Percentiles rank a stretch among this genome's conserved stretches.
phyloP scores from a whole-genome alignment of 805 yeast species.

The Candida ascalaphidarum region DNA sequence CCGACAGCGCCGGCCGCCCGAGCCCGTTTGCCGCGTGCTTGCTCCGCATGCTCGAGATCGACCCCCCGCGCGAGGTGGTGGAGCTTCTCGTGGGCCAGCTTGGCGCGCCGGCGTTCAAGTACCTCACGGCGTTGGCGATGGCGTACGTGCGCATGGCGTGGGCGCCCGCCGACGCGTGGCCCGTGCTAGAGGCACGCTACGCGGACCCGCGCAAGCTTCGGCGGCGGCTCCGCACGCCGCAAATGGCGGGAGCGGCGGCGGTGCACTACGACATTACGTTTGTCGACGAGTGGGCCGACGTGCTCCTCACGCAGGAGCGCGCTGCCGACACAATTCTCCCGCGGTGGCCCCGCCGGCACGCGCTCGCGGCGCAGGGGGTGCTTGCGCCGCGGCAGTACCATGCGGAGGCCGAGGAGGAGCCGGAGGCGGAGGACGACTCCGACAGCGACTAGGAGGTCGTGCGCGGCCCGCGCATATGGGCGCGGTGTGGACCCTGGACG shows the following conservation, averaged over 20 bases:
- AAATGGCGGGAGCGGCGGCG: slow-evolving; percentile 11
- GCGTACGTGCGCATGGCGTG: slow-evolving; percentile 50
- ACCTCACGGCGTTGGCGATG: slow-evolving; percentile 60
- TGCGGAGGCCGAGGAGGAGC: neutral
- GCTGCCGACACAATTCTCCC: slow-evolving; percentile 74
- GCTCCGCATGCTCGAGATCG: slow-evolving; percentile 67
- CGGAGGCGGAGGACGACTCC: no score
- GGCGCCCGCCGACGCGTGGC: slow-evolving; percentile 32
- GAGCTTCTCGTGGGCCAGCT: slow-evolving; percentile 47
- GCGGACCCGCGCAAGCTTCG: slow-evolving; percentile 67
- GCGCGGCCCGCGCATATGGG: neutral
- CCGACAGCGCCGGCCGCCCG: slow-evolving; percentile 50
- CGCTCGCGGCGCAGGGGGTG: slow-evolving; percentile 33
- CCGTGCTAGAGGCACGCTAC: slow-evolving; percentile 44
- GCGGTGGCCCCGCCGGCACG: slow-evolving; percentile 35
- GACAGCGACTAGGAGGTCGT: neutral
- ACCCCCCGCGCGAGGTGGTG: slow-evolving; percentile 55
- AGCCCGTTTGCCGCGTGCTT: slow-evolving; percentile 70
- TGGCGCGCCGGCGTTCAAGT: slow-evolving; percentile 55
- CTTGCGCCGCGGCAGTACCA: slow-evolving; percentile 15
- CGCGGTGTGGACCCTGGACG: neutral
- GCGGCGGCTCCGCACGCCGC: slow-evolving; percentile 20
- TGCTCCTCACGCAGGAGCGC: slow-evolving; percentile 44
- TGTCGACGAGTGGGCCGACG: slow-evolving; percentile 73
- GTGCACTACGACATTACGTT: slow-evolving; percentile 31